These are phyloP conservation scores for Taphrina betulina DNA, from an alignment of 1,139 yeast species.

Conservation along the genomic window DNA sequence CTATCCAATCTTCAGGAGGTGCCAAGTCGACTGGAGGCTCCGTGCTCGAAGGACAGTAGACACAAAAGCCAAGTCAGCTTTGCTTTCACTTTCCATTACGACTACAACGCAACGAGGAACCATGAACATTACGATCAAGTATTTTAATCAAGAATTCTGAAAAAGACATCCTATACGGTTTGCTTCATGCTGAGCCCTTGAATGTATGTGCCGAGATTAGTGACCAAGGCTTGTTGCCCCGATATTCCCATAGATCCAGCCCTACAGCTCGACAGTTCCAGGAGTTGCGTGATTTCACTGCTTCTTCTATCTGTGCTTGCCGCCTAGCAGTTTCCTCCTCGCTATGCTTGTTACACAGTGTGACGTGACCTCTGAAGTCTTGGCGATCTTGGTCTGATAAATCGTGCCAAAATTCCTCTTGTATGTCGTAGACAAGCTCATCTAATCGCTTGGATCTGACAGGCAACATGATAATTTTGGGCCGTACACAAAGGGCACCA, in stretches of 20 bases:
- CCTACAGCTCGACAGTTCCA: constrained; percentile 10
- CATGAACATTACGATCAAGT: not conserved
- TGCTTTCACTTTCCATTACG: not conserved
- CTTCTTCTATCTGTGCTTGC: not conserved
- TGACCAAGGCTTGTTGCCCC: constrained; percentile 23
- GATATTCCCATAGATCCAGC: constrained; percentile 20
- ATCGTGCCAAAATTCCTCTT: not conserved
- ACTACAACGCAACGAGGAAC: not conserved
- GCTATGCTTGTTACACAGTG: constrained; percentile 18
- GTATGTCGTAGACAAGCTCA: constrained; percentile 8
- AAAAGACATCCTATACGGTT: too few species aligned
- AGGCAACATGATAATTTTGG: constrained; percentile 13
- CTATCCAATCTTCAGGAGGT: not conserved
- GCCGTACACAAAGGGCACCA: not conserved
- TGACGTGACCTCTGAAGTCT: constrained; percentile 17
- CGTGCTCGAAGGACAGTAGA: constrained; percentile 8
- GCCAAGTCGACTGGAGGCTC: constrained; percentile 18
- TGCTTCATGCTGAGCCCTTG: too few species aligned
- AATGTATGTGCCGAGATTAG: not conserved
- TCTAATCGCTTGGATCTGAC: not conserved
- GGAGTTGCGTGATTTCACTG: not conserved
- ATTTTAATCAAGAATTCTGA: not conserved
- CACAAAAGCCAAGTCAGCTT: too few species aligned
- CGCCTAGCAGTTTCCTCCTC: constrained; percentile 12
- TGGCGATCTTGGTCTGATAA: constrained; percentile 18